Base-by-base conservation (phyloP, 768 basidiomycete species). In the Naematelia aurantialba region DNA sequence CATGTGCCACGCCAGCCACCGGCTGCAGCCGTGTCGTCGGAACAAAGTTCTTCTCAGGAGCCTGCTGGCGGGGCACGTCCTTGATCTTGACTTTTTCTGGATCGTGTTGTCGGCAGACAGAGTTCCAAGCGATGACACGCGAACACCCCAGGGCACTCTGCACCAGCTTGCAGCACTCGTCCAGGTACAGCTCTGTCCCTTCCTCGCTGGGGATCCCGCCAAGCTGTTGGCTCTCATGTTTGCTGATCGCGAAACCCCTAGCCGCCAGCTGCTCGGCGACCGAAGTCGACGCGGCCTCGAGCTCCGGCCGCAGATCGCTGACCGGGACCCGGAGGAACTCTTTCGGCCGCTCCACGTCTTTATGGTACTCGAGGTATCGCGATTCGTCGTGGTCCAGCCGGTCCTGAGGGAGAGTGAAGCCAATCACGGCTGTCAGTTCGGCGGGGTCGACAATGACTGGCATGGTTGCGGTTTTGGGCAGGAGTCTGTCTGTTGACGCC, bases 101-200 rank as follows among this genome's bases (percentile, higher is more conserved):
- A 22, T 49, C 29, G 21, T 62, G 59, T 58, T 52, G 44, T 44
- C 67, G 27, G 25, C 53, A 27, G 17, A 66, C 64, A 11, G 61
- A 63, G 51, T 69, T 69, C 67, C 67, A 69, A 17, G 67, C 64
- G 19, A 69, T 63, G 25, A 69, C 65, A 14, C 52, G 19, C 13
- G 59, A 31, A 22, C 56, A 57, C 14, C 61, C 61, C 1, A 63
- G 52, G 13, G 49, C n/a, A 25, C 24, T n/a, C 42, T 61, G 57
- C 13, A 69, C 27, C 5, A 63, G 19, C 14, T 64, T 68, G 19
- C 2, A 8, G 17, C 25, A 19, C 27, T 69, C 67, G 1, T 54
- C 49, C 44, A 69, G 45, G 46, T 69, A 69, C 29, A 21, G 46
- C 11, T 56, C 56, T 2, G 56, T 69, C 5, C 65, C 64, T 26